Evolutionary conservation across 495 filamentous ascomycete genomes (phyloP), one percentile per base, ranked within the genome.

Genomic region (Usnea hakonensis): DNA sequence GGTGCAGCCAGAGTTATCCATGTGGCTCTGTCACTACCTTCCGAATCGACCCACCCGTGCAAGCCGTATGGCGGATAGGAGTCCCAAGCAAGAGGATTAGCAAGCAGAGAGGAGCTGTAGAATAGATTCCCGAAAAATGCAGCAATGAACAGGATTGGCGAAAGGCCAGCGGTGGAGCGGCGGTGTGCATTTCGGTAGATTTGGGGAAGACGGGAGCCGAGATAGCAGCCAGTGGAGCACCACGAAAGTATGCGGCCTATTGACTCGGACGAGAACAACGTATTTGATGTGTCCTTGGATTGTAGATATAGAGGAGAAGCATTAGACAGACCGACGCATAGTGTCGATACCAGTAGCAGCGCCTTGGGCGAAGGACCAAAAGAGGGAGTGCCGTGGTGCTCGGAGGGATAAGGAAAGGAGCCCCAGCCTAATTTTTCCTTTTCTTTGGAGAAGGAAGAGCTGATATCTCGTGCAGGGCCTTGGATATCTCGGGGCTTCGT

Each of bases 121-220:
- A 89, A 89, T 54, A 88, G 68, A 69, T 90, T 90, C 19, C 87
- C 87, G 65, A 78, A 80, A 69, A 90, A 90, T 17, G 87, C 87
- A 14, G 87, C 87, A 54, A 83, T 74, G 73, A 90, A 90, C 44
- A 90, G 81, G 2, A 81, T 67, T 3, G 86, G 84, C 0, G 82
- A 85, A n/a, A 90, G 81, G 19, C 87, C 87, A 26, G 86, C 74
- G 10, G 87, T 90, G 60, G 85, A 87, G 67, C 81, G 82, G 59
- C 87, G 85, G 59, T 71, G 62, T 64, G 82, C 80, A 73, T 90
- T 90, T 65, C 87, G 85, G 73, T 83, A 80, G 36, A 90, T 80
- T 66, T 90, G 87, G 5, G 87, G 87, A 21, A 89, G 78, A 33
- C 87, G 86, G 21, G 87, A 90, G 69, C 77, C 78, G 36, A 90